Conservation (phyloP, 1,284 basidiomycete species). For the Cerioporus squamosus region DNA sequence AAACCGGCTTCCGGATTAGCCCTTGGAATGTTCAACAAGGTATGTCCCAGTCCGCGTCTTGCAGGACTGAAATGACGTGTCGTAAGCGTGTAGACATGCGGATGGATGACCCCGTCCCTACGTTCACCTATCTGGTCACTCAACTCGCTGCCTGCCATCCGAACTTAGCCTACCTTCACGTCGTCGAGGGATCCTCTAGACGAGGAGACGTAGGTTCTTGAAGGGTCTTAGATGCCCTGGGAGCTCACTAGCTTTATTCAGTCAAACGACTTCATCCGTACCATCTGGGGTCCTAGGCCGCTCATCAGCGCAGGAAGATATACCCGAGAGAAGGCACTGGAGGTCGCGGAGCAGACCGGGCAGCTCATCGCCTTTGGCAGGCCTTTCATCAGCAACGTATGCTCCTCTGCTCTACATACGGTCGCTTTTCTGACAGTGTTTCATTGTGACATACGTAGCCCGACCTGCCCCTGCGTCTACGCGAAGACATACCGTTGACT, state of each 20-base stretch:
- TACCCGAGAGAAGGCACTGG: slow-evolving; percentile 27
- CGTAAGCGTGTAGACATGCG: slow-evolving; percentile 35
- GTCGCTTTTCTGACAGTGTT: not conserved
- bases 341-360: slow-evolving; percentile 34
- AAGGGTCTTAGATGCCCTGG: not conserved
- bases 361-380: slow-evolving; percentile 50
- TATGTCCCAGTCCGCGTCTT: not conserved
- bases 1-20: slow-evolving; percentile 53
- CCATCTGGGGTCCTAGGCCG: slow-evolving; percentile 30
- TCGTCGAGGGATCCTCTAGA: slow-evolving; percentile 36
- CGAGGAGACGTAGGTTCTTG: not conserved
- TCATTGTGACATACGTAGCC: slow-evolving; percentile 36
- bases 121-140: slow-evolving; percentile 36
- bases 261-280: slow-evolving; percentile 34
- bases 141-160: slow-evolving; percentile 38
- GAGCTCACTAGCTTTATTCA: slow-evolving; percentile 20
- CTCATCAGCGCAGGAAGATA: slow-evolving; percentile 43
- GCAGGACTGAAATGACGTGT: not conserved
- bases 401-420: not conserved
- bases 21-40: slow-evolving; percentile 50
- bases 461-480: slow-evolving; percentile 48
- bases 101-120: slow-evolving; percentile 44
- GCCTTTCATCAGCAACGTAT: slow-evolving; percentile 48
- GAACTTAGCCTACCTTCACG: slow-evolving; percentile 53
- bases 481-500: slow-evolving; percentile 32